Evolutionary conservation across 148 eudicot genomes (phyloP).

Genomic region (Camellia japonica): DNA sequence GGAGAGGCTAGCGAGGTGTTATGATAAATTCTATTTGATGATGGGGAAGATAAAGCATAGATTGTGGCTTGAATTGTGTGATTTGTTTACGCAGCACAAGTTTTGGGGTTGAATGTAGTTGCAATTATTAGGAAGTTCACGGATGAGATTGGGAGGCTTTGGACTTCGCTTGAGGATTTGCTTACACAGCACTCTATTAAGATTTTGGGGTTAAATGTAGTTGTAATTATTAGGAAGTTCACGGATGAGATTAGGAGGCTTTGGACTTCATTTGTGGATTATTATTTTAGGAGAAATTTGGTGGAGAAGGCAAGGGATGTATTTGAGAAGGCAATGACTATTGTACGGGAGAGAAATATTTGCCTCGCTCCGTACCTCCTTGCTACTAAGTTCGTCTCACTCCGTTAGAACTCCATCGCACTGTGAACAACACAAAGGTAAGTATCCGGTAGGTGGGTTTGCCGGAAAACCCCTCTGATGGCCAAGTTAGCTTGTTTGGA

Average conservation of each 20-base stretch:
- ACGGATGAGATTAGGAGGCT: slow-evolving; percentile 92
- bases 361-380: too few relatives aligned
- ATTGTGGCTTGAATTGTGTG: slow-evolving; percentile 90
- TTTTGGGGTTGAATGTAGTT: slow-evolving; percentile 88
- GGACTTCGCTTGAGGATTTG: slow-evolving; percentile 83
- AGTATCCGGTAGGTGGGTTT: too few relatives aligned
- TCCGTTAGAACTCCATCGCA: too few relatives aligned
- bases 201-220: slow-evolving; percentile 88
- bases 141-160: slow-evolving; percentile 90
- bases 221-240: slow-evolving; percentile 90
- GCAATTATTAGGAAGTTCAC: slow-evolving; percentile 93
- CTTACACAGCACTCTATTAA: slow-evolving; percentile 11
- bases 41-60: slow-evolving; percentile 84
- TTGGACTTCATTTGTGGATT: slow-evolving; percentile 89
- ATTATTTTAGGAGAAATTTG: slow-evolving; percentile 77
- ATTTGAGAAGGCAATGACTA: slow-evolving; percentile 87
- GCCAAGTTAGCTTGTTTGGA: too few relatives aligned
- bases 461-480: too few relatives aligned
- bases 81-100: slow-evolving; percentile 71
- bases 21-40: slow-evolving; percentile 67
- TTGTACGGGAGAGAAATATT: too few relatives aligned
- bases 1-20: slow-evolving; percentile 80
- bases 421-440: too few relatives aligned
- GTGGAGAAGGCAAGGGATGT: slow-evolving; percentile 83
- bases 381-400: too few relatives aligned